phyloP scores from a whole-genome alignment of 2,329 filamentous ascomycete species.

The Penicillium palitans region DNA sequence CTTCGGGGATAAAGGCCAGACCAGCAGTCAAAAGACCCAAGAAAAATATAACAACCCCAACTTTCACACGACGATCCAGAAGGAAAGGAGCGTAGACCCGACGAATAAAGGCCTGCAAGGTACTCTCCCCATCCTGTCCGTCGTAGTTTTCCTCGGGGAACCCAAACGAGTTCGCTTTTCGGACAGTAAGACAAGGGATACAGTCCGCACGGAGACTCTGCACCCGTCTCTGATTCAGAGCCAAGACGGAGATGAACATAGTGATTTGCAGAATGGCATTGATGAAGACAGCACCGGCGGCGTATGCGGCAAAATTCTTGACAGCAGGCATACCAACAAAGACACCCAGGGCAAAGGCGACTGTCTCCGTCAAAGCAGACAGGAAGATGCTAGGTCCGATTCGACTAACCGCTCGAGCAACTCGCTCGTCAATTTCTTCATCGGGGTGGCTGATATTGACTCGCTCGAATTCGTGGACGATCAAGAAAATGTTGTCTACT shows the following conservation, averaged over 20 bases:
- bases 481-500: slow-evolving; percentile 98
- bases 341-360: slow-evolving; percentile 87
- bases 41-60: slow-evolving; percentile 74
- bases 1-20: slow-evolving; percentile 77
- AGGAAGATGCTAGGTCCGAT: slow-evolving; percentile 97
- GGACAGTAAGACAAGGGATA: slow-evolving; percentile 83
- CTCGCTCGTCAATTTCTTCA: slow-evolving; percentile 78
- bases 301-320: slow-evolving; percentile 94
- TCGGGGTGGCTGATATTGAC: slow-evolving; percentile 92
- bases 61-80: slow-evolving; percentile 77
- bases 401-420: slow-evolving; percentile 84
- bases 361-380: slow-evolving; percentile 90
- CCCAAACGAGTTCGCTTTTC: slow-evolving; percentile 66
- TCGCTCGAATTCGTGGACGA: slow-evolving; percentile 96
- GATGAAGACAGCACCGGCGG: slow-evolving; percentile 92
- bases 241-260: slow-evolving; percentile 90
- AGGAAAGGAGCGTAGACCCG: slow-evolving; percentile 83
- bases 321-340: slow-evolving; percentile 98
- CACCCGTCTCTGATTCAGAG: slow-evolving; percentile 86
- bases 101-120: slow-evolving; percentile 83
- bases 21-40: slow-evolving; percentile 83
- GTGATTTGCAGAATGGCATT: slow-evolving; percentile 97
- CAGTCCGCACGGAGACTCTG: slow-evolving; percentile 89
- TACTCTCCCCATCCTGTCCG: slow-evolving; percentile 73
- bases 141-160: slow-evolving; percentile 69